Percentiles rank a stretch among this genome's conserved stretches.
phyloP scores from a whole-genome alignment of 2,329 filamentous ascomycete genomes.

The Escovopsis sp. region DNA sequence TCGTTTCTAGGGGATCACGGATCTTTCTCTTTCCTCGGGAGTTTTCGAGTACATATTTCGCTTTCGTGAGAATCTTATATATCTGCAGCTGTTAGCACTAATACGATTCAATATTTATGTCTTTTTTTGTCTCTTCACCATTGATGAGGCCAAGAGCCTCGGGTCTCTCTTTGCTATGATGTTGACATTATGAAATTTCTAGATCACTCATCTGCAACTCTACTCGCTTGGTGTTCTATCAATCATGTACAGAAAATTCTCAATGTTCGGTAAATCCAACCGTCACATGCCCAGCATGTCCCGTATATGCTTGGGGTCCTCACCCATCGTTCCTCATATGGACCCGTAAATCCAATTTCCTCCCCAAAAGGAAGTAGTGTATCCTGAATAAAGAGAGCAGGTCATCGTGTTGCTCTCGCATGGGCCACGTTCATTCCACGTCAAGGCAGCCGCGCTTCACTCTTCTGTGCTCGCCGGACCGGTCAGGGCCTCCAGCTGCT shows the following conservation, averaged over 20 bases:
- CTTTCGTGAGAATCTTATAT: too few relatives aligned
- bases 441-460: background rate
- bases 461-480: conserved; percentile 1
- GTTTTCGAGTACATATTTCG: too few relatives aligned
- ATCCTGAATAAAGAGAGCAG: background rate
- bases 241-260: too few relatives aligned
- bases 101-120: background rate
- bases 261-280: background rate
- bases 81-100: too few relatives aligned
- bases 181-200: too few relatives aligned
- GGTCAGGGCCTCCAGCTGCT: conserved; percentile 15
- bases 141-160: background rate
- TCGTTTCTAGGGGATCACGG: too few relatives aligned
- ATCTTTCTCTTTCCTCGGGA: too few relatives aligned
- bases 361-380: background rate
- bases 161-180: too few relatives aligned
- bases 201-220: too few relatives aligned
- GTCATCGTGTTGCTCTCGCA: background rate
- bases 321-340: too few relatives aligned
- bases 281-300: background rate
- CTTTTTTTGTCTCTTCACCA: background rate
- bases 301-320: background rate
- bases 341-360: background rate
- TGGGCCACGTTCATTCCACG: background rate
- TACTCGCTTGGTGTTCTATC: too few relatives aligned